These are phyloP conservation scores for Ascochyta fabae DNA, from an alignment of 2,329 filamentous ascomycete species.

Conservation along the genomic window DNA sequence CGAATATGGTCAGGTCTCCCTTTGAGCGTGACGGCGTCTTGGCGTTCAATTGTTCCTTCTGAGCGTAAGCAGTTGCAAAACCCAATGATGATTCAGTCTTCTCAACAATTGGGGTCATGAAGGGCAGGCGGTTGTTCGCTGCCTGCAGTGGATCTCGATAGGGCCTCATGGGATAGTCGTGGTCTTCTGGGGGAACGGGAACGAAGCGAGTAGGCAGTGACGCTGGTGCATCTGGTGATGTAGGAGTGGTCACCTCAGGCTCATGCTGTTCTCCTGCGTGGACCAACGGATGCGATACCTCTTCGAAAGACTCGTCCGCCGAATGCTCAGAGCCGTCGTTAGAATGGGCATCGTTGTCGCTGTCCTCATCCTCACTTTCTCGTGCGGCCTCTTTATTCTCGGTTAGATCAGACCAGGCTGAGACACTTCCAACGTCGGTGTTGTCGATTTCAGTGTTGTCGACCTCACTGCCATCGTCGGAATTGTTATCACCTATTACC, in stretches of 20 bases:
- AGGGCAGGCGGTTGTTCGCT: slow-evolving; percentile 90
- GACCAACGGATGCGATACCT: slow-evolving; percentile 38
- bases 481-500: slow-evolving; percentile 45
- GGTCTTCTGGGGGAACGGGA: slow-evolving; percentile 84
- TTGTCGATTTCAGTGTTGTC: slow-evolving; percentile 40
- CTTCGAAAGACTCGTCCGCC: slow-evolving; percentile 46
- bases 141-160: slow-evolving; percentile 80
- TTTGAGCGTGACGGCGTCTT: slow-evolving; percentile 78
- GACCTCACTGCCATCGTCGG: slow-evolving; percentile 50
- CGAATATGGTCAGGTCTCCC: slow-evolving; percentile 48
- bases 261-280: slow-evolving; percentile 41
- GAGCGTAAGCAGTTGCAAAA: slow-evolving; percentile 51
- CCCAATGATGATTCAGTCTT: slow-evolving; percentile 88
- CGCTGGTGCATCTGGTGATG: slow-evolving; percentile 48
- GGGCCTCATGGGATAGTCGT: slow-evolving; percentile 76
- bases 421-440: slow-evolving; percentile 58
- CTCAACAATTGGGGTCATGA: slow-evolving; percentile 99
- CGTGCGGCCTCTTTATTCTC: slow-evolving; percentile 71
- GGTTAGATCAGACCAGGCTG: slow-evolving; percentile 90
- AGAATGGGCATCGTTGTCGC: slow-evolving; percentile 40
- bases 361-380: slow-evolving; percentile 38
- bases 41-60: slow-evolving; percentile 65
- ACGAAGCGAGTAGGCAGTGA: slow-evolving; percentile 68
- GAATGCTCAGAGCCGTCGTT: slow-evolving; percentile 46
- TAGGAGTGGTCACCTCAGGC: slow-evolving; percentile 55